Base-by-base conservation (phyloP, 208 protist genomes). In the Trypanosoma avium region DNA sequence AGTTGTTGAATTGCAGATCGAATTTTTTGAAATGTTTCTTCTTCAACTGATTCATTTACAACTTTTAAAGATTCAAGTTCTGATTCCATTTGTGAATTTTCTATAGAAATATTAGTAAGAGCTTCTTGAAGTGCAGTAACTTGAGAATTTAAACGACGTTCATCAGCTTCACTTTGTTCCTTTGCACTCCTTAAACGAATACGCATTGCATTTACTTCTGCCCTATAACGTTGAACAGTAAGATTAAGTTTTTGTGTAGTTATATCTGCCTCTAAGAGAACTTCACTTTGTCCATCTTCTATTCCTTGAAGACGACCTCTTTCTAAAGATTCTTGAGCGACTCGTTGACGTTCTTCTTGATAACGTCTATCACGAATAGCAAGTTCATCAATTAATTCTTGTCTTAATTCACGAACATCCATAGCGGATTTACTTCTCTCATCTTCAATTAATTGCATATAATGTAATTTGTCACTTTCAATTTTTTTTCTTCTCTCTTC, bases 301-400 rank as follows among this genome's bases (percentile, higher is more conserved):
- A 77, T 62, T 43, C 84, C 84, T 33, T 86, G 80, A 27, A 74
- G 52, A 27, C 74, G 70, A 3, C 84, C 84, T 21, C 82, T 82
- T 57, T 87, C 74, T 54, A 83, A 84, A 19, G 80, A 68, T 45
- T 90, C 80, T 3, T 64, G 61, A 7, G 78, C 59, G 38, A 80
- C 61, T 26, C 75, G 70, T 54, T 80, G 64, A 45, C 81, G 80
- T 49, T 81, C 80, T 15, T 70, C 66, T 50, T 78, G 67, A 65
- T 87, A 88, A 40, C 81, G 72, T 42, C 74, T 64, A 33, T 85
- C 77, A 26, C 78, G 74, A 45, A 67, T 35, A 21, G 74, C 62
- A 15, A 90, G 32, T 53, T 92, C 86, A 26, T 76, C 77, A 22
- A 90, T 50, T 36, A 92, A 57, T 45, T 89, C 82, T 40, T 86